Base-by-base conservation (phyloP, 2,329 filamentous ascomycete genomes). In the Fusarium sp. region DNA sequence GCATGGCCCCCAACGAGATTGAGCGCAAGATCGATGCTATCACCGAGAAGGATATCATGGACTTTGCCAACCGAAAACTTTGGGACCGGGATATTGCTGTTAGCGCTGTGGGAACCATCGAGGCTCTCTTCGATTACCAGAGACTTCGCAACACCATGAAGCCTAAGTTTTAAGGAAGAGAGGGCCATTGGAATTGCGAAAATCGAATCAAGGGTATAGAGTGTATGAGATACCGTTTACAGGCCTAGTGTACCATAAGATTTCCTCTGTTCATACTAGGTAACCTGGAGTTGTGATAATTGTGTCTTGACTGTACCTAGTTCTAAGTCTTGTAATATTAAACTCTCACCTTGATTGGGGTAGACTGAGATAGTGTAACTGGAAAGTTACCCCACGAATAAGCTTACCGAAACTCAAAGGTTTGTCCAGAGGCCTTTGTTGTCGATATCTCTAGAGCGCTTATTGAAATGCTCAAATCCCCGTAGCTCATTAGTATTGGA, bases 61-160 rank as follows among this genome's bases (percentile, higher is more conserved):
- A 91, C 76, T 99, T 98, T 79, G 95, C 95, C 76, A 91, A 92
- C 86, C 89, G 90, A 82, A 97, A 96, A 85, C 85, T 99, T 65
- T 99, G 96, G 96, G 96, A 99, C 83, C 91, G 95, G 83, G 96
- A 99, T 80, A 85, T 99, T 75, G 96, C 96, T 76, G 87, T 99
- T 80, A 94, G 90, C 79, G 96, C 95, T 33, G 92, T 98, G 71
- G 96, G 96, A 72, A 90, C 89, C 83, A 94, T 98, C 77, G 96
- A 98, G 87, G 95, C 90, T 78, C 80, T 91, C 59, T 86, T 91
- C 66, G 88, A 95, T 80, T 96, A 96, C 84, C 85, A 90, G 80
- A 85, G 91, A 78, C 86, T 93, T 76, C 87, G 94, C 79, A 90
- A 88, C 80, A 93, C 96, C 79, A 96, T 96, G 91, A 93, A 89